Evolutionary conservation across 345 rosid species (phyloP).

Genomic region (Orychophragmus violaceus): DNA sequence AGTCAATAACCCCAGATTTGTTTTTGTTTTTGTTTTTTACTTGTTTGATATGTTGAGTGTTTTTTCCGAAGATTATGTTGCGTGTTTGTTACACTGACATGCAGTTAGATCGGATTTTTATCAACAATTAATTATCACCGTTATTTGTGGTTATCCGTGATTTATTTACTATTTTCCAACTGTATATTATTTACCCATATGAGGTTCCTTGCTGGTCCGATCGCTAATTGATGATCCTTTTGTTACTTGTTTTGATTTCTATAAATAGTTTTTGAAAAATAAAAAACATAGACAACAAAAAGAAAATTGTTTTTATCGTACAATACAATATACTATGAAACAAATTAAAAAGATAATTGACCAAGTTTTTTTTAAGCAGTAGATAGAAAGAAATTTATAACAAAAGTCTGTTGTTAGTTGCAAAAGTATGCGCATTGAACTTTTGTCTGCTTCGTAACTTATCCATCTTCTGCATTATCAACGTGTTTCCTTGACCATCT

Average conservation of each 20-base stretch:
- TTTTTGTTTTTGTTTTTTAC: neutral
- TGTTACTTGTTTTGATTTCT: neutral
- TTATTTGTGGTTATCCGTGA: neutral
- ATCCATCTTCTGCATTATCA: neutral
- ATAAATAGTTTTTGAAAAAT: neutral
- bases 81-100: neutral
- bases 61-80: too few species aligned
- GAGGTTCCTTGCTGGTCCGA: neutral
- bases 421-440: neutral
- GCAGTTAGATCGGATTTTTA: neutral
- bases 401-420: neutral
- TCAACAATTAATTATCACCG: neutral
- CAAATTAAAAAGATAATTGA: neutral
- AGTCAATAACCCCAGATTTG: too few species aligned
- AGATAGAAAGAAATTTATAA: neutral
- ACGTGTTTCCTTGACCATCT: slow-evolving; percentile 1
- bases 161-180: neutral
- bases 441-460: slow-evolving; percentile 8
- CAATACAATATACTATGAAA: neutral
- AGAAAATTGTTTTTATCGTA: neutral
- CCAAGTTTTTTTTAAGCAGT: neutral
- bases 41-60: neutral
- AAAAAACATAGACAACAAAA: neutral
- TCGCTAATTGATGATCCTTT: neutral
- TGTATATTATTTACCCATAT: neutral